Conservation (phyloP, 179 eudicot genomes). For the Silene noctiflora region DNA sequence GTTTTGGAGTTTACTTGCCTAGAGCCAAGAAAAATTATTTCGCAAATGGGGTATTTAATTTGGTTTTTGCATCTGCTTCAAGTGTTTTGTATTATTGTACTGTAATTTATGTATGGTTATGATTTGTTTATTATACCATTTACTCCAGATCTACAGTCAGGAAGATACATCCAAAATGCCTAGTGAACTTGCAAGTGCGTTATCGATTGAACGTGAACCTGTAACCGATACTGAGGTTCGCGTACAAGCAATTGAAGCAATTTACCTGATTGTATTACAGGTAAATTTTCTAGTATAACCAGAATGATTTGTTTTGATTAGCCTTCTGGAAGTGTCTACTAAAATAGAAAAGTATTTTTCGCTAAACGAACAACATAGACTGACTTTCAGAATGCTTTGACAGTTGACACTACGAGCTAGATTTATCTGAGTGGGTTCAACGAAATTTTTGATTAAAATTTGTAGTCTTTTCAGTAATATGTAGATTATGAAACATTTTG, state of each 20-base stretch:
- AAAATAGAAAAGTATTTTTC: too few species aligned
- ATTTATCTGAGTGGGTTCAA: not conserved
- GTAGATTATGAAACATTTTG: not conserved
- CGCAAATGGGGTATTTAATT: not conserved
- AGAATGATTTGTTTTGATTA: not conserved
- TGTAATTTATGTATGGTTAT: not conserved
- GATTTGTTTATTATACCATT: slow-evolving; percentile 9
- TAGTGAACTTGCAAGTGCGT: slow-evolving; percentile 76
- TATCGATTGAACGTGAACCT: slow-evolving; percentile 82
- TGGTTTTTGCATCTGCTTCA: not conserved
- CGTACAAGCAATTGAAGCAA: slow-evolving; percentile 78
- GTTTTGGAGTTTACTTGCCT: too few species aligned
- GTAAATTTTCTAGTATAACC: slow-evolving; percentile 31
- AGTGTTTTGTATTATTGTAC: not conserved
- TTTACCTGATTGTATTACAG: slow-evolving; percentile 76
- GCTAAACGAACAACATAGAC: too few species aligned
- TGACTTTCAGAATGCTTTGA: too few species aligned
- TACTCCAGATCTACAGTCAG: slow-evolving; percentile 56
- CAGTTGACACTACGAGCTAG: too few species aligned
- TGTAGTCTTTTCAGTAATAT: too few species aligned
- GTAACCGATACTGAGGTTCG: slow-evolving; percentile 79
- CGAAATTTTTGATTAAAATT: not conserved
- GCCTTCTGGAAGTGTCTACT: too few species aligned
- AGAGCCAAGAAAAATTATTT: too few species aligned
- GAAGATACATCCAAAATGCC: slow-evolving; percentile 96